phyloP scores from a whole-genome alignment of 495 filamentous ascomycete genomes.

The Neurospora sp. region DNA sequence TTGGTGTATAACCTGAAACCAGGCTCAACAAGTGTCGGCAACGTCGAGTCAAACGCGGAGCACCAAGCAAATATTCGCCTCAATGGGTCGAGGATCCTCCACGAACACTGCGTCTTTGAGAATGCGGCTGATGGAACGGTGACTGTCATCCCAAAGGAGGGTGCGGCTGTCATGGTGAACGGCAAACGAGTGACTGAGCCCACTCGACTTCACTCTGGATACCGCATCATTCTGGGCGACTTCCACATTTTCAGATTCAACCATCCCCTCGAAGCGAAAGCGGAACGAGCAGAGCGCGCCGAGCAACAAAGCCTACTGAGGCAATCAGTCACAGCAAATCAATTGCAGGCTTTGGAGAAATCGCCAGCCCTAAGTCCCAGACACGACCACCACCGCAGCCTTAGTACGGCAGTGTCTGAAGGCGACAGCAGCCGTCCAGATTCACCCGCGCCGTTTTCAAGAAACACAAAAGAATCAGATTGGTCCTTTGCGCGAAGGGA shows the following conservation, averaged over 20 bases:
- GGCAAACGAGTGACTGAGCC: constrained; percentile 77
- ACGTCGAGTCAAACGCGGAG: constrained; percentile 70
- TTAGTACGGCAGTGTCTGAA: constrained; percentile 61
- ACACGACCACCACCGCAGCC: constrained; percentile 61
- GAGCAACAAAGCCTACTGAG: constrained; percentile 62
- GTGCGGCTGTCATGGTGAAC: constrained; percentile 95
- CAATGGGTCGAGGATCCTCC: constrained; percentile 86
- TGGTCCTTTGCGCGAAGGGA: constrained; percentile 94
- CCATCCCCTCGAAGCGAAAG: constrained; percentile 89
- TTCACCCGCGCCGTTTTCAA: constrained; percentile 60
- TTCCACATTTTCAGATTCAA: constrained; percentile 99
- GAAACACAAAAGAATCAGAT: constrained; percentile 74
- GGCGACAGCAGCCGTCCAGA: constrained; percentile 61
- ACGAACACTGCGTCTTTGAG: constrained; percentile 89
- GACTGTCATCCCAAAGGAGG: constrained; percentile 77
- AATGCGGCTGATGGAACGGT: constrained; percentile 80
- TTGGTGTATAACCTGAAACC: constrained; percentile 98
- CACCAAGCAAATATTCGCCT: constrained; percentile 79
- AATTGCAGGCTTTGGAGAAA: constrained; percentile 46
- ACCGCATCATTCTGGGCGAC: constrained; percentile 90
- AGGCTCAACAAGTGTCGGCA: constrained; percentile 84
- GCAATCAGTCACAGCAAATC: constrained; percentile 77
- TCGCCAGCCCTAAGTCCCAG: constrained; percentile 51
- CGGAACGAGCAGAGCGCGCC: constrained; percentile 67
- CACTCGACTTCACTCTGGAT: constrained; percentile 78